Base-by-base conservation (phyloP, 2,329 filamentous ascomycete species). In the Seiridium unicorne region DNA sequence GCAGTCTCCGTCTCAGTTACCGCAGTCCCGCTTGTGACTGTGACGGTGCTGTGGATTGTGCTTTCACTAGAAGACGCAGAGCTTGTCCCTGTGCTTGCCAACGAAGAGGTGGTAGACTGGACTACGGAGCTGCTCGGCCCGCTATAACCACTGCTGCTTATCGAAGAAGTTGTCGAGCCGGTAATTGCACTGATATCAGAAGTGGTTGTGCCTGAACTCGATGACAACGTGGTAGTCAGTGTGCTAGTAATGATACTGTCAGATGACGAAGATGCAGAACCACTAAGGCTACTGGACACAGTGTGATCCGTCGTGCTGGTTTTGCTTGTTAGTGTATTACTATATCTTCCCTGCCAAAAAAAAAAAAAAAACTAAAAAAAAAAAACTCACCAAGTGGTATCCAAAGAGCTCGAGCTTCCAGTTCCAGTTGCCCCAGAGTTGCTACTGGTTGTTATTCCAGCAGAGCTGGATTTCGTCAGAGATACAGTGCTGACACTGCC, bases 361-460 rank as follows among this genome's bases (percentile, higher is more conserved):
- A 13, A 18, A 42, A 8, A 13, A 18, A 42, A 8, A 13, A 18
- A 42, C 38, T 7, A 26, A 26, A 26, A 26, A 32, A 13, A 13
- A 35, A 8, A 13, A 18, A 42, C 38, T 7, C 36, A 53, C 49
- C 49, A 53, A 1, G 49, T 53, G 35, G 49, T 53, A 35, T 13
- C 4, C 3, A n/a, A 18, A 5, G 49, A 53, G 49, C 49, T 53
- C 13, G 49, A 53, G 32, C 11, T 35, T 9, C 49, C 49, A 3
- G 49, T 53, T 36, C 49, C 49, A 13, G 49, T 53, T 11, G 49
- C 36, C 38, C 31, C 49, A 53, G 49, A 53, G 49, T 53, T 53
- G 49, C 49, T 53, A 18, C 49, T 53, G 4, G 49, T 38, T 10
- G 49, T 53, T 7, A 53, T 8, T 36, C 49, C 49, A n/a, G 34